Evolutionary conservation across 2,329 filamentous ascomycete genomes (phyloP), one percentile per base, ranked within the genome.

Genomic region (Fusarium beomiforme): DNA sequence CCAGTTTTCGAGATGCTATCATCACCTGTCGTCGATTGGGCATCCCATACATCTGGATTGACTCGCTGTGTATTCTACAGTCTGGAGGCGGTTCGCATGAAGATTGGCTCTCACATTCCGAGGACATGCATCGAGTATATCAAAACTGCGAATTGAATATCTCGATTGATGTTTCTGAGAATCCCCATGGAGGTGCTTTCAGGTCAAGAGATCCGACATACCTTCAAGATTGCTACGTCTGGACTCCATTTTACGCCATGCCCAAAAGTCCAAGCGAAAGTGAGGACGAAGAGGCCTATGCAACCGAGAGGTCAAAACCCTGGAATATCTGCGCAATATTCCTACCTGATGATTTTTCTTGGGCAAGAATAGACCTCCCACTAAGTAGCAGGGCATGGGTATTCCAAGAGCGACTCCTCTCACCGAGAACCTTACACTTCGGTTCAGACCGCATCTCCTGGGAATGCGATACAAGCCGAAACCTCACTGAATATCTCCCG

Each of bases 61-160:
- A 64, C 26, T 61, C 57, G 3, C 46, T 64, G 9, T 64, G 60
- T 16, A 64, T 64, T 5, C 19, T 62, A 3, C 60, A 58, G 13
- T 29, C 10, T 13, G 47, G 42, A 0, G 11, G 16, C 2, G 31
- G 42, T 11, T 49, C 42, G 1, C 54, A 23, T 17, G 19, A 23
- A 16, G 54, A 57, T 21, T 57, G 54, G 54, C 31, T 50, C 1
- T 57, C 24, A 1, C 31, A 57, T 5, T 57, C 54, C 2, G 54
- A 50, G 6, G n/a, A 21, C 0, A 57, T 57, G 54, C 23, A 57
- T 49, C 42, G 17, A 3, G 42, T 57, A 6, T 57, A 57, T 17
- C 17, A 23, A 4, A 34, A 57, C 21, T 57, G 54, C 14, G 8
- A 26, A 9, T 23, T 57, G 8, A 57, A 57, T 3, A 50, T 50